A percentile compares a stretch with the other conserved stretches of the same genome.
These are phyloP conservation scores for Arthrobotrys sinensis DNA, from an alignment of 2,329 filamentous ascomycete genomes.

Conservation along the genomic window DNA sequence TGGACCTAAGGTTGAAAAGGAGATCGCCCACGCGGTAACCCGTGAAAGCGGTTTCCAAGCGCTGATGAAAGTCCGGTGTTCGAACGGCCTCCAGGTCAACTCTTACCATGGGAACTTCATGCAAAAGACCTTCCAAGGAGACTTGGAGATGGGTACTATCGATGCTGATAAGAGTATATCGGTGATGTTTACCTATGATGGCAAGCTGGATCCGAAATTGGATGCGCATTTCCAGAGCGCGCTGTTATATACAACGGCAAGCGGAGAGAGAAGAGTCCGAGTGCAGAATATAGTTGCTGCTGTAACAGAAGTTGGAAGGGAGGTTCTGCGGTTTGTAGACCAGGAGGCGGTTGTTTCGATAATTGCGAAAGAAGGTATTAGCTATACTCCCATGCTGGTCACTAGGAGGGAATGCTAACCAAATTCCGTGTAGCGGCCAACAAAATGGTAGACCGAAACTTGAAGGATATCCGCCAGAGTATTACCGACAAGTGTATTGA, in stretches of 20 bases:
- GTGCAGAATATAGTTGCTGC: constrained; percentile 95
- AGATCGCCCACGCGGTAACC: constrained; percentile 87
- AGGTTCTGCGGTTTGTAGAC: constrained; percentile 91
- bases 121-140: constrained; percentile 87
- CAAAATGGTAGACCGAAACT: constrained; percentile 81
- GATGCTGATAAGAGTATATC: constrained; percentile 94
- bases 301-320: constrained; percentile 86
- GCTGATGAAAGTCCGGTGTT: constrained; percentile 98
- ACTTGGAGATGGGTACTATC: constrained; percentile 91
- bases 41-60: constrained; percentile 95
- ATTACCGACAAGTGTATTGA: constrained; percentile 94
- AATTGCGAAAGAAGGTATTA: constrained; percentile 84
- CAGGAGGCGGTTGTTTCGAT: constrained; percentile 92
- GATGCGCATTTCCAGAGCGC: constrained; percentile 98
- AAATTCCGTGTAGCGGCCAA: constrained; percentile 75
- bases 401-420: constrained; percentile 62
- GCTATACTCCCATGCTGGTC: neutral
- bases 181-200: constrained; percentile 94
- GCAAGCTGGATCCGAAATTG: constrained; percentile 95
- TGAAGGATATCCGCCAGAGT: constrained; percentile 87
- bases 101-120: constrained; percentile 97
- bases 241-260: constrained; percentile 91
- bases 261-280: constrained; percentile 88
- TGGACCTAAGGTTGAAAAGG: constrained; percentile 83
- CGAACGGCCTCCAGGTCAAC: constrained; percentile 92